A percentile compares a stretch with the other conserved stretches of the same genome.
These are phyloP conservation scores for Candida broadrunensis DNA, from an alignment of 805 yeast species.

Conservation along the genomic window DNA sequence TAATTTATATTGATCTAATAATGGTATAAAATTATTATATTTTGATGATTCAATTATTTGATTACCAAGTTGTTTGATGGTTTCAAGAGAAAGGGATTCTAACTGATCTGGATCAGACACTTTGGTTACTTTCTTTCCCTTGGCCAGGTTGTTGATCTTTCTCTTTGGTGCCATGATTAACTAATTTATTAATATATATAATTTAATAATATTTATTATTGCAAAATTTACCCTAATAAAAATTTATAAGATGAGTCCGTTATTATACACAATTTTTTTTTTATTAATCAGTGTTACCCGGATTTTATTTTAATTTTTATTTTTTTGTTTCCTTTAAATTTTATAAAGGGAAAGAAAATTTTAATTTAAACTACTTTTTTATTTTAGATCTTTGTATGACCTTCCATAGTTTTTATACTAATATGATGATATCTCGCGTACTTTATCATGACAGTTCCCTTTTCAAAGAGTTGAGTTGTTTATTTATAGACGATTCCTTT, in stretches of 20 bases:
- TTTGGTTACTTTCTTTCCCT: conserved; percentile 4
- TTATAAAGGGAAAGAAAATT: no score
- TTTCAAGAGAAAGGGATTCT: conserved; percentile 11
- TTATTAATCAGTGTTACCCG: conserved; percentile 6
- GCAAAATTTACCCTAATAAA: neutral
- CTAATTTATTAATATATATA: neutral
- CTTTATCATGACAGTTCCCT: conserved; percentile 40
- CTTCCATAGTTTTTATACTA: conserved; percentile 62
- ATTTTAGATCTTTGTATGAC: conserved; percentile 42
- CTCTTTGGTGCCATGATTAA: conserved; percentile 23
- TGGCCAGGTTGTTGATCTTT: conserved; percentile 8
- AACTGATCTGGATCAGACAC: conserved; percentile 1
- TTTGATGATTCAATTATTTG: conserved; percentile 40
- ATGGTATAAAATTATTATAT: conserved; percentile 52
- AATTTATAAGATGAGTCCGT: neutral
- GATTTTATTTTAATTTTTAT: neutral
- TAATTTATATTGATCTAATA: conserved; percentile 39
- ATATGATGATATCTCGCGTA: conserved; percentile 63
- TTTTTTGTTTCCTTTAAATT: neutral
- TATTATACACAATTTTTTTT: no score
- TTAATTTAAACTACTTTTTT: no score
- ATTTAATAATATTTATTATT: neutral
- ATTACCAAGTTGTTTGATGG: conserved; percentile 19
- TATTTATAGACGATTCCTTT: conserved; percentile 28
- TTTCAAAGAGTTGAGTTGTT: conserved; percentile 34